phyloP scores from a whole-genome alignment of 1,139 yeast species.

The Hyphopichia buzzinii region DNA sequence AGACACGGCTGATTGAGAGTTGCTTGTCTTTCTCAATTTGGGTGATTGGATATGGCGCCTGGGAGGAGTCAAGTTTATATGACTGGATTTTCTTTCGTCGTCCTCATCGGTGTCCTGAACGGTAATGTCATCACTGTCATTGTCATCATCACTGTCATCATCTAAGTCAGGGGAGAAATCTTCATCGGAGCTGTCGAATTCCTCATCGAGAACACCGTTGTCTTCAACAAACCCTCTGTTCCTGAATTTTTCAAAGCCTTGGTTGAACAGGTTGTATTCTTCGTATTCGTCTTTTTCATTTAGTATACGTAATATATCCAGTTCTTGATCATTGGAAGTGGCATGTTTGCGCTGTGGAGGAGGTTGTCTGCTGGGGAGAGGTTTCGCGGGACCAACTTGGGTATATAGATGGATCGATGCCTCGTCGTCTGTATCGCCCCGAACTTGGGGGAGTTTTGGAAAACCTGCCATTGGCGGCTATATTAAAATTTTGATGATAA shows the following conservation, averaged over 20 bases:
- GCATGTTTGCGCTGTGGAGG: constrained; percentile 8
- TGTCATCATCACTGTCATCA: constrained; percentile 10
- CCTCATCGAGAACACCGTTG: background rate
- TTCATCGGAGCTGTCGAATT: constrained; percentile 1
- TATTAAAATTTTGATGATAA: too few species aligned
- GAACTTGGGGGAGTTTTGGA: constrained; percentile 35
- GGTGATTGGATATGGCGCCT: background rate
- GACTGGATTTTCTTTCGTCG: background rate
- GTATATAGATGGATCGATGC: constrained; percentile 41
- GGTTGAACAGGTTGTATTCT: constrained; percentile 8
- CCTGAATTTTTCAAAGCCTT: constrained; percentile 10
- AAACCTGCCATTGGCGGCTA: constrained; percentile 25
- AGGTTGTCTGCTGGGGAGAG: constrained; percentile 18
- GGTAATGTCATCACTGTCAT: constrained; percentile 11
- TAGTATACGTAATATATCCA: constrained; percentile 14
- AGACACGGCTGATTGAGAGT: background rate
- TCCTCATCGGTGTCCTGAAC: constrained; percentile 8
- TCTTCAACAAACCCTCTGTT: constrained; percentile 6
- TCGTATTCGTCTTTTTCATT: constrained; percentile 7
- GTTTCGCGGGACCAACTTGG: constrained; percentile 39
- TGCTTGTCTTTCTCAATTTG: background rate
- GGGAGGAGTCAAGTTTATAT: background rate
- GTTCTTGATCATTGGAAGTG: constrained; percentile 16
- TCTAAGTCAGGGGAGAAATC: background rate
- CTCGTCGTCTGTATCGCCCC: constrained; percentile 46